Evolutionary conservation across 176 grass and related monocot genomes (phyloP).

Genomic region (Phyllostachys edulis): DNA sequence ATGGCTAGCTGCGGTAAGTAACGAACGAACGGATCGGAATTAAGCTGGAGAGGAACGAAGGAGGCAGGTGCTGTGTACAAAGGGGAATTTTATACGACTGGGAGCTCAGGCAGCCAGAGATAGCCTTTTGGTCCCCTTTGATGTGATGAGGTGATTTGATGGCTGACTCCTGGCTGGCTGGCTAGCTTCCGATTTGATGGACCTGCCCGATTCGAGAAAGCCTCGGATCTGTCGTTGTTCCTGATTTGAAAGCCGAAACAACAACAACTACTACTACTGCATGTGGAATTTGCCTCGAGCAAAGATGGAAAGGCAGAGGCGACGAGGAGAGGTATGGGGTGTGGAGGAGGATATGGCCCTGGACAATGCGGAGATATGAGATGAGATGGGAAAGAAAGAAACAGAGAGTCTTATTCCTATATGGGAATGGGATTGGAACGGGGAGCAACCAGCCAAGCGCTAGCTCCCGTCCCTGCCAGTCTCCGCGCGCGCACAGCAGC

Average conservation of each 20-base stretch:
- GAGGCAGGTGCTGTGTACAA: background rate
- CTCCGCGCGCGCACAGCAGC: background rate
- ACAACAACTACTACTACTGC: slow-evolving; percentile 6
- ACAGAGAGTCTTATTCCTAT: slow-evolving; percentile 1
- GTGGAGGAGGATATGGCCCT: background rate
- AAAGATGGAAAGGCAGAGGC: slow-evolving; percentile 39
- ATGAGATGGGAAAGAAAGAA: background rate
- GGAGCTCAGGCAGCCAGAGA: slow-evolving; percentile 23
- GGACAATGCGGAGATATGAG: slow-evolving; percentile 12
- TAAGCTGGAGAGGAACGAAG: background rate
- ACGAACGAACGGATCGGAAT: background rate
- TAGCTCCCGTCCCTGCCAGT: background rate
- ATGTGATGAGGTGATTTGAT: slow-evolving; percentile 78
- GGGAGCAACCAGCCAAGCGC: slow-evolving; percentile 19
- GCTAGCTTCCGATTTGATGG: slow-evolving; percentile 86
- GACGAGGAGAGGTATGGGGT: background rate
- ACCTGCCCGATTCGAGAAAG: slow-evolving; percentile 71
- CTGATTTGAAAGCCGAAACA: slow-evolving; percentile 63
- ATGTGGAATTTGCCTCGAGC: slow-evolving; percentile 58
- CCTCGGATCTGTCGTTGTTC: slow-evolving; percentile 91
- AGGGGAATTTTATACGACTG: slow-evolving; percentile 43
- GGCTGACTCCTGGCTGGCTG: slow-evolving; percentile 20
- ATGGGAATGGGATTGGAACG: slow-evolving; percentile 3
- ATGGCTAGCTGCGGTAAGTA: background rate
- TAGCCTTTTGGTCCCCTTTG: slow-evolving; percentile 50